These are phyloP conservation scores for Triadica sebifera DNA, from an alignment of 345 rosid species.

Conservation along the genomic window DNA sequence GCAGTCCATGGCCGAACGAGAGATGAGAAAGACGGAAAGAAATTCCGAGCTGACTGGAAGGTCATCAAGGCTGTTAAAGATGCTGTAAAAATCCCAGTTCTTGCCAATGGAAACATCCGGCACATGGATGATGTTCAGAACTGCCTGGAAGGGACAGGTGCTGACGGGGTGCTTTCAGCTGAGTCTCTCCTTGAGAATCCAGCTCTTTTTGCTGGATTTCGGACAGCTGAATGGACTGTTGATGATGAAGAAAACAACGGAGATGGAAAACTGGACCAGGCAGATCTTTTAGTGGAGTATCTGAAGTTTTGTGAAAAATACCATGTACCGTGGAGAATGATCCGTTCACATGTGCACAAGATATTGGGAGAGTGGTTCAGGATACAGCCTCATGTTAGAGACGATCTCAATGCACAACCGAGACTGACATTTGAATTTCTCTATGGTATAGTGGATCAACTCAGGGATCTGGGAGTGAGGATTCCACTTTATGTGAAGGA, in stretches of 20 bases:
- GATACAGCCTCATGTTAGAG: constrained; percentile 71
- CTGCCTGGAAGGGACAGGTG: constrained; percentile 72
- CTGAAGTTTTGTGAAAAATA: constrained; percentile 75
- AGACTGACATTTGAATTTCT: constrained; percentile 79
- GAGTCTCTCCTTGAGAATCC: constrained; percentile 96
- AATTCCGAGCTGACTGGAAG: constrained; percentile 73
- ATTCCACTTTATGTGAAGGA: constrained; percentile 67
- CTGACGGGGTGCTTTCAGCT: constrained; percentile 91
- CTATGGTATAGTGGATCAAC: constrained; percentile 56
- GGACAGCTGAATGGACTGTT: constrained; percentile 58
- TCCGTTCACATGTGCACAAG: constrained; percentile 85
- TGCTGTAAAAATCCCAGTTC: constrained; percentile 70
- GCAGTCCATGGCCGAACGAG: constrained; percentile 93
- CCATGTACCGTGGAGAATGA: constrained; percentile 94
- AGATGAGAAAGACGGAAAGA: constrained; percentile 85
- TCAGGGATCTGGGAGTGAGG: constrained; percentile 59
- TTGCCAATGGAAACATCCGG: constrained; percentile 90
- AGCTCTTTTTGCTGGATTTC: constrained; percentile 81
- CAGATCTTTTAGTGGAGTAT: constrained; percentile 63
- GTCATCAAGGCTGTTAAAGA: constrained; percentile 80
- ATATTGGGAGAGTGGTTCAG: constrained; percentile 88
- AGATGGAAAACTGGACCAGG: constrained; percentile 74
- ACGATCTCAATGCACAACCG: constrained; percentile 68
- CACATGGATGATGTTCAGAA: constrained; percentile 68
- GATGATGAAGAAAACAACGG: constrained; percentile 37